phyloP scores from a whole-genome alignment of 768 basidiomycete genomes.

The Macrolepiota dolichaula region DNA sequence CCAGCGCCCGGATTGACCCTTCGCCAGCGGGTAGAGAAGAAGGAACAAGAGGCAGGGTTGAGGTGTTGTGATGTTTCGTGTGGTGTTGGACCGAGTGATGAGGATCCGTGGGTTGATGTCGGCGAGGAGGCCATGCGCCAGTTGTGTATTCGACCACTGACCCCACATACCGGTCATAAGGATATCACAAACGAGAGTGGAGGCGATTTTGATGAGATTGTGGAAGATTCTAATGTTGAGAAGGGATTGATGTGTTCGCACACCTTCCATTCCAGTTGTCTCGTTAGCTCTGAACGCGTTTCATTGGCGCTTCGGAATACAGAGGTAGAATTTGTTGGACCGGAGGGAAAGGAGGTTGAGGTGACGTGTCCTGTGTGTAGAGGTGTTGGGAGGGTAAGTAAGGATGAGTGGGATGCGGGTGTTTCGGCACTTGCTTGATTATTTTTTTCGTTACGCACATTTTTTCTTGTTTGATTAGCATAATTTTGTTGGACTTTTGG shows the following conservation, averaged over 20 bases:
- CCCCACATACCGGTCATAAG: not conserved
- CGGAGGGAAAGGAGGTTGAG: constrained; percentile 42
- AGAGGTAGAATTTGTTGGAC: constrained; percentile 34
- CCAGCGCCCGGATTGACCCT: constrained; percentile 66
- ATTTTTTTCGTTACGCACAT: not conserved
- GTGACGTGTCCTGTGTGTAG: constrained; percentile 77
- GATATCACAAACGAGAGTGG: not conserved
- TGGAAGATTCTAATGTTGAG: constrained; percentile 13
- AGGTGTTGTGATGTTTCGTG: constrained; percentile 73
- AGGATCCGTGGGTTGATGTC: constrained; percentile 49
- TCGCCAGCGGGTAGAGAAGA: constrained; percentile 68
- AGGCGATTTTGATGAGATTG: not conserved
- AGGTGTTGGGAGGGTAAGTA: constrained; percentile 54
- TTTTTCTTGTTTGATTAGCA: not conserved
- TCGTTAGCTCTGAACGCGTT: constrained; percentile 66
- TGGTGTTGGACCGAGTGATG: constrained; percentile 72
- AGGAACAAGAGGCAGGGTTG: constrained; percentile 69
- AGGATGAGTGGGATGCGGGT: constrained; percentile 58
- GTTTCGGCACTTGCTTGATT: constrained; percentile 22
- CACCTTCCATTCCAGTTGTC: constrained; percentile 67
- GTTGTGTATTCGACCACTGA: constrained; percentile 31
- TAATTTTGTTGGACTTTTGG: not conserved
- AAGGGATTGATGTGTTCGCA: constrained; percentile 50
- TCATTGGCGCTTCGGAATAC: constrained; percentile 64
- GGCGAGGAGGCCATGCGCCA: constrained; percentile 29